These are phyloP conservation scores for Ormosia semicastrata DNA, from an alignment of 306 rosid genomes.

Conservation along the genomic window DNA sequence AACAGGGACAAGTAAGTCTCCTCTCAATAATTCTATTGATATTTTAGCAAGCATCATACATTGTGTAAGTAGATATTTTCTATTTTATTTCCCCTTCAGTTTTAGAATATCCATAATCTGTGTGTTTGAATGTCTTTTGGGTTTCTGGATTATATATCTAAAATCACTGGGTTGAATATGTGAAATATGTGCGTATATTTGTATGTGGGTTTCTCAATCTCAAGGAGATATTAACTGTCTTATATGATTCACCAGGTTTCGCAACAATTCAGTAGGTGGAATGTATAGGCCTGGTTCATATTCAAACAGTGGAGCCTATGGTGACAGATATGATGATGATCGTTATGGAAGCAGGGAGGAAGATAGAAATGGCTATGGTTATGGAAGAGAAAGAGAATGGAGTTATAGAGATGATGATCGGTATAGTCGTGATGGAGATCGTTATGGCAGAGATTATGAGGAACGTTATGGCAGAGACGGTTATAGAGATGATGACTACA, in stretches of 20 bases:
- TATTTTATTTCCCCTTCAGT: background rate
- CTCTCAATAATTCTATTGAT: slow-evolving; percentile 13
- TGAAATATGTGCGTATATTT: background rate
- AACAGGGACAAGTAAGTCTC: slow-evolving; percentile 82
- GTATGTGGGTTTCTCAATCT: slow-evolving; percentile 9
- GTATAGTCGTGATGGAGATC: slow-evolving; percentile 78
- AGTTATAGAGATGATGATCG: slow-evolving; percentile 82
- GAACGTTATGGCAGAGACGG: slow-evolving; percentile 77
- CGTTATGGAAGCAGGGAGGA: slow-evolving; percentile 72
- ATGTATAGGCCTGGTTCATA: slow-evolving; percentile 80
- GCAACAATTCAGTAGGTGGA: slow-evolving; percentile 62
- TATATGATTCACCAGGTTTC: slow-evolving; percentile 64
- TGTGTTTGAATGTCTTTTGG: background rate
- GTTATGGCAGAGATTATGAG: slow-evolving; percentile 75
- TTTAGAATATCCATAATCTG: background rate
- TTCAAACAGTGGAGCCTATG: slow-evolving; percentile 54
- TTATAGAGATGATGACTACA: slow-evolving; percentile 74
- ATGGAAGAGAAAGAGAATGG: slow-evolving; percentile 85
- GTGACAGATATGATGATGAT: slow-evolving; percentile 82
- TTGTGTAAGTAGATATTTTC: background rate
- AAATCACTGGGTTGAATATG: background rate
- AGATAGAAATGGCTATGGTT: slow-evolving; percentile 64
- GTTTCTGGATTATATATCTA: slow-evolving; percentile 16
- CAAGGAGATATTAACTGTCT: slow-evolving; percentile 21
- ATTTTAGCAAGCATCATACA: slow-evolving; percentile 1